phyloP scores from a whole-genome alignment of 2,329 filamentous ascomycete genomes.

The Cryphonectria carpinicola region DNA sequence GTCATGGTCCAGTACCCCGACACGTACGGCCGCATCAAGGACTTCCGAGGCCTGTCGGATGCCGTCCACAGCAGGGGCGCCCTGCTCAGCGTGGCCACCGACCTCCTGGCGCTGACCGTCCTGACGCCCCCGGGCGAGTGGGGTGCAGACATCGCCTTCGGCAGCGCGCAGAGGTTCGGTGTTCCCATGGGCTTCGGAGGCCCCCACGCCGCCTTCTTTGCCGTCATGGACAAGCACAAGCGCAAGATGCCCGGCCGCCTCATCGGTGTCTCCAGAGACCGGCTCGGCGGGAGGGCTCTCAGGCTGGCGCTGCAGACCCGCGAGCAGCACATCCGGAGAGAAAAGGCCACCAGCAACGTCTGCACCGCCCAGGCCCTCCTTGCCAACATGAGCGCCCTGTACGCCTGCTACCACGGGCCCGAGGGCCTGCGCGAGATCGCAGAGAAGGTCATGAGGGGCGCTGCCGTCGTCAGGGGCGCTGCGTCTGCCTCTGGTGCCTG shows the following conservation, averaged over 20 bases:
- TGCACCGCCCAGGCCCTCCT: slow-evolving; percentile 93
- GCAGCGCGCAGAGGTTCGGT: slow-evolving; percentile 88
- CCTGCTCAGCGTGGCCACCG: slow-evolving; percentile 85
- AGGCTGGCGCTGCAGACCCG: slow-evolving; percentile 87
- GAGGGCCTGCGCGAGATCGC: slow-evolving; percentile 82
- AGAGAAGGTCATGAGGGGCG: slow-evolving; percentile 72
- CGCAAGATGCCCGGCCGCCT: slow-evolving; percentile 90
- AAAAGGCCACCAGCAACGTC: slow-evolving; percentile 97
- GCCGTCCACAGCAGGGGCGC: slow-evolving; percentile 77
- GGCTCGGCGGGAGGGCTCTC: slow-evolving; percentile 79
- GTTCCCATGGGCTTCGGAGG: slow-evolving; percentile 91
- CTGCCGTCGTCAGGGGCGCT: slow-evolving; percentile 58
- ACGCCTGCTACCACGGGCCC: slow-evolving; percentile 92
- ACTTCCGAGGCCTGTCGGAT: slow-evolving; percentile 76
- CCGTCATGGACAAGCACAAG: slow-evolving; percentile 88
- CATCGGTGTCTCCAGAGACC: slow-evolving; percentile 89
- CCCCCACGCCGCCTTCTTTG: slow-evolving; percentile 96
- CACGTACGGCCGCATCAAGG: slow-evolving; percentile 77
- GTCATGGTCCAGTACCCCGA: slow-evolving; percentile 96
- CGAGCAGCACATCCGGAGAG: slow-evolving; percentile 93
- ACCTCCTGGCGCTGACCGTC: slow-evolving; percentile 83
- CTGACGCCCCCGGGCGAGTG: slow-evolving; percentile 91
- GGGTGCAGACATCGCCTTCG: slow-evolving; percentile 93
- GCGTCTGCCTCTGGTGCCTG: slow-evolving; percentile 21
- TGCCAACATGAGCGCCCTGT: slow-evolving; percentile 95